Percentiles rank a stretch among this genome's conserved stretches.
Conservation (phyloP, 176 grass and related monocot species). For the sorghum (Sorghum bicolor) region DNA sequence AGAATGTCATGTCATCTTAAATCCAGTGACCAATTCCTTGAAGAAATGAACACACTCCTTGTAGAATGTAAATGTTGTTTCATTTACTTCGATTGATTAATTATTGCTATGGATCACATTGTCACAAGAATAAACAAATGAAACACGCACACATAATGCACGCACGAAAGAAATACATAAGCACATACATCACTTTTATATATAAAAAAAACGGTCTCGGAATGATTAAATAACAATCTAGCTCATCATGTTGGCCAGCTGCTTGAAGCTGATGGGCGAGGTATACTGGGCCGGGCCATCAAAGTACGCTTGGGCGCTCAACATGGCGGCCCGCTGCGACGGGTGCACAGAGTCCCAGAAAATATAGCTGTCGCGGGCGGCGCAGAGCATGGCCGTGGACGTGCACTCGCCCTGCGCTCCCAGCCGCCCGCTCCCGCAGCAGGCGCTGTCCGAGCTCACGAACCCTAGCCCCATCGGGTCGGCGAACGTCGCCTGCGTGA, state of each 20-base stretch:
- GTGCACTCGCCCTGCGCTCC: slow-evolving; percentile 1
- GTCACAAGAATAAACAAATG: background rate
- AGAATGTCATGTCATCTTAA: background rate
- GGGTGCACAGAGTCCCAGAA: slow-evolving; percentile 47
- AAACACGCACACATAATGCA: background rate
- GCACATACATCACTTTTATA: background rate
- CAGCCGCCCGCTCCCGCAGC: slow-evolving; percentile 34
- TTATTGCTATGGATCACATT: background rate
- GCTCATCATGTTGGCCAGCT: background rate
- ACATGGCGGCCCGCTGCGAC: slow-evolving; percentile 6
- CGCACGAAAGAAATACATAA: background rate
- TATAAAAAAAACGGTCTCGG: too few species aligned
- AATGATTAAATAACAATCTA: background rate
- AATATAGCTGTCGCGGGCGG: background rate
- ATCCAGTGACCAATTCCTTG: background rate
- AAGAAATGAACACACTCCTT: background rate
- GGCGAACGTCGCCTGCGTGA: background rate
- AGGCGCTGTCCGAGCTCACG: slow-evolving; percentile 14
- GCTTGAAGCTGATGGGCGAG: slow-evolving; percentile 31
- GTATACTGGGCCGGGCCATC: background rate
- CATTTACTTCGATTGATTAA: background rate
- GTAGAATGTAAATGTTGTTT: background rate
- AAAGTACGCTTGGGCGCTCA: background rate
- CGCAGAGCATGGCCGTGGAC: background rate
- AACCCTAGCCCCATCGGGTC: background rate